These are phyloP conservation scores for Dryas octopetala DNA, from an alignment of 306 rosid species.

Conservation along the genomic window DNA sequence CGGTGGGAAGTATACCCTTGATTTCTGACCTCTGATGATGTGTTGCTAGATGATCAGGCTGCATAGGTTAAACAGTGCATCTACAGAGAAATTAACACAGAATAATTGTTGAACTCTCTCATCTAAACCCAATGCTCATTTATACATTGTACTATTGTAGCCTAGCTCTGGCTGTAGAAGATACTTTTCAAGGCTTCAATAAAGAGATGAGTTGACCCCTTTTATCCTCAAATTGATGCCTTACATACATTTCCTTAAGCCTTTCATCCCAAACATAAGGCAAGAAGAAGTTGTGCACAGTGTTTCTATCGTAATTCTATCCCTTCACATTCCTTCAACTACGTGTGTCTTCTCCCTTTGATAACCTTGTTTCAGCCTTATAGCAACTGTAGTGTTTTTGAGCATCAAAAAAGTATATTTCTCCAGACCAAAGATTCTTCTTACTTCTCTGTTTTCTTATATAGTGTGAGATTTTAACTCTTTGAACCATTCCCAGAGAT, in stretches of 20 bases:
- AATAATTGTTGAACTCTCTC: neutral
- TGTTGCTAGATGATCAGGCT: conserved; percentile 3
- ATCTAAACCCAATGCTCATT: neutral
- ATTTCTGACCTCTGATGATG: neutral
- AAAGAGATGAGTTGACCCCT: neutral
- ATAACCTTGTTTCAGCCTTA: neutral
- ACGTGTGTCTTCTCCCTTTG: neutral
- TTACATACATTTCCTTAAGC: neutral
- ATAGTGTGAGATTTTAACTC: neutral
- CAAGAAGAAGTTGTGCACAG: neutral
- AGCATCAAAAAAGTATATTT: neutral
- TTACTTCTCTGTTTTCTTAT: neutral
- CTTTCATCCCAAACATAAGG: neutral
- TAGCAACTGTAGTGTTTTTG: neutral
- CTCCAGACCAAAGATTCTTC: neutral
- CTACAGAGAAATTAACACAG: neutral
- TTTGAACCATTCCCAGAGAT: neutral
- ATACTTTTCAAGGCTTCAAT: neutral
- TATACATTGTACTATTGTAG: neutral
- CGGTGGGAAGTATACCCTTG: neutral
- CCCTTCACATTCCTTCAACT: neutral
- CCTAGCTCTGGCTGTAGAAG: neutral
- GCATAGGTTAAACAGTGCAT: neutral
- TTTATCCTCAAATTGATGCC: neutral
- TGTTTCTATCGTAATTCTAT: neutral